Conservation (phyloP, 148 eudicot genomes). For the Mesembryanthemum crystallinum region DNA sequence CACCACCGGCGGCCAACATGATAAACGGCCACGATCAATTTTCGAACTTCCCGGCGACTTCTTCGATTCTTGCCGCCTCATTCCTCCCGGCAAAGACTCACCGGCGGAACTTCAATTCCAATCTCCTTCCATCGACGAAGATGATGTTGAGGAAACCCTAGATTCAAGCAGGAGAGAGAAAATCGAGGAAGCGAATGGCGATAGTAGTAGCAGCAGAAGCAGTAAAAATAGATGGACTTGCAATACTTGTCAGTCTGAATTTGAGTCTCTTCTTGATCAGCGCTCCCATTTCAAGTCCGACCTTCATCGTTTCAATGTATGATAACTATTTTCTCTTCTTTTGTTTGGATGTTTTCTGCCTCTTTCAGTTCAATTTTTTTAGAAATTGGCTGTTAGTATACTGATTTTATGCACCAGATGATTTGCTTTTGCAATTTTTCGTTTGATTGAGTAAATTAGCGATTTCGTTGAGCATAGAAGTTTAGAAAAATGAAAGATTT, state of each 20-base stretch:
- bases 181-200: background rate
- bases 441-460: background rate
- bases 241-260: conserved; percentile 70
- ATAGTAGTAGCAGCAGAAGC: background rate
- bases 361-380: background rate
- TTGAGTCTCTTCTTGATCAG: conserved; percentile 72
- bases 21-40: conserved; percentile 49
- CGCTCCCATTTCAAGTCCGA: conserved; percentile 91
- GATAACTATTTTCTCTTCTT: background rate
- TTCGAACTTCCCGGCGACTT: conserved; percentile 55
- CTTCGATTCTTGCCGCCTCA: conserved; percentile 70
- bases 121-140: conserved; percentile 2
- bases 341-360: background rate
- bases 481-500: no score
- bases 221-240: conserved; percentile 58
- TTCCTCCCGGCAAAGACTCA: conserved; percentile 29
- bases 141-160: conserved; percentile 30
- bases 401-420: background rate
- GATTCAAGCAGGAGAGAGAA: conserved; percentile 13
- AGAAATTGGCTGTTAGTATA: background rate
- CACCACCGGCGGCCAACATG: conserved; percentile 15
- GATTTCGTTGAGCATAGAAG: background rate
- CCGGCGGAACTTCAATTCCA: conserved; percentile 15
- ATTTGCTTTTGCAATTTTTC: background rate
- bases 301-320: conserved; percentile 84